Base-by-base conservation (phyloP, 805 yeast species). In the Monosporozyma aerobia region DNA sequence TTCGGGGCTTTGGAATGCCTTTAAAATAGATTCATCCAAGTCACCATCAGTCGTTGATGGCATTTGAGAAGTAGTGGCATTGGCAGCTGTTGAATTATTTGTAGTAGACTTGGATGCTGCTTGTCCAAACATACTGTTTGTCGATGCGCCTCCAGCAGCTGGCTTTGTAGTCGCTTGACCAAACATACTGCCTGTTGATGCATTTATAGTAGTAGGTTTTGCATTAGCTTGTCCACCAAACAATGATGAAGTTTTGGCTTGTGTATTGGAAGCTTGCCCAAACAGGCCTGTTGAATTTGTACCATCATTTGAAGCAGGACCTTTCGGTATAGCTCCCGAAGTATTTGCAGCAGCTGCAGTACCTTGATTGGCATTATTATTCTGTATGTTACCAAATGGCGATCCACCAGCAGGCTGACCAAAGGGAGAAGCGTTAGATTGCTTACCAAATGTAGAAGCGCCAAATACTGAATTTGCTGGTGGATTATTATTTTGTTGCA, bases 1-100 rank as follows among this genome's bases (percentile, higher is more conserved):
- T 4, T 54, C 51, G 0, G 61, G 57, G 0, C 78, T 72, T 55
- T 73, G 63, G 63, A 86, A 88, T 23, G 76, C 75, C 5, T 68
- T 71, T 9, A 71, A 48, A 0, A 81, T 72, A 2, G 61, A 69
- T 4, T 75, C 77, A 48, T 77, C 69, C 3, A 82, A 58, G 3
- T 76, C 78, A 0, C 68, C 71, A 4, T 67, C 27, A 2, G 43
- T 27, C 3, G 29, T 27, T 27, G 29, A 27, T 27, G 29, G 5
- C 5, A 27, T 27, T 7, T 27, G 6, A 27, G 11, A 11, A 9
- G 47, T 16, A 5, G 19, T n/a, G 3, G 47, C 23, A 29, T 7
- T 43, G 16, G 35, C 10, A 11, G 30, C 13, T 14, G 16, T 29
- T 14, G 37, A 11, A 3, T 14, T 23, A 19, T 16, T 8, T 19